A percentile compares a stretch with the other conserved stretches of the same genome.
phyloP scores from a whole-genome alignment of 2,329 filamentous ascomycete genomes.

The Microdochium trichocladiopsis region DNA sequence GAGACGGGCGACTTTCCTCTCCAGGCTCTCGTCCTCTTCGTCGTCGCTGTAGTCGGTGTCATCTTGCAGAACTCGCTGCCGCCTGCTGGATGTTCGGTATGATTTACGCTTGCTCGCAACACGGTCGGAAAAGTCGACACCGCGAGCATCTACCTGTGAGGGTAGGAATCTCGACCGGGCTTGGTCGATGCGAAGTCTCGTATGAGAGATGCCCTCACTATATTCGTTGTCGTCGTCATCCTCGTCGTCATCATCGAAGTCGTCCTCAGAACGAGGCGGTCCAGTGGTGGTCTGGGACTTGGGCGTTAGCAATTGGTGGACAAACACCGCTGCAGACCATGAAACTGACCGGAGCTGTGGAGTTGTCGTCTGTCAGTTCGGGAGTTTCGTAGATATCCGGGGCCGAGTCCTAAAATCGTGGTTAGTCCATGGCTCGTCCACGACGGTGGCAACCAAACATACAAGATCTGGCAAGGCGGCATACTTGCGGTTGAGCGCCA shows the following conservation, averaged over 20 bases:
- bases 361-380: conserved; percentile 83
- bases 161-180: conserved; percentile 77
- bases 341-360: conserved; percentile 66
- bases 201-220: conserved; percentile 63
- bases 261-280: conserved; percentile 54
- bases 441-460: conserved; percentile 14
- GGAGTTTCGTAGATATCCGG: conserved; percentile 97
- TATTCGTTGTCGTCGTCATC: conserved; percentile 34
- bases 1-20: conserved; percentile 73
- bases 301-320: not conserved
- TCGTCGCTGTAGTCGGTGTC: conserved; percentile 66
- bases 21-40: conserved; percentile 64
- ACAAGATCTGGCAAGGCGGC: conserved; percentile 75
- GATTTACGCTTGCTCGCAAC: conserved; percentile 76
- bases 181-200: conserved; percentile 67
- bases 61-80: conserved; percentile 54
- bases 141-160: conserved; percentile 65
- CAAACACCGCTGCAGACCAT: conserved; percentile 7
- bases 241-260: conserved; percentile 53
- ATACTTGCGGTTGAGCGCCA: conserved; percentile 77
- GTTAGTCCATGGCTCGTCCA: conserved; percentile 10
- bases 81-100: conserved; percentile 68
- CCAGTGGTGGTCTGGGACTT: conserved; percentile 42
- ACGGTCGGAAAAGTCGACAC: conserved; percentile 85
- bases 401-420: conserved; percentile 62